Conservation (phyloP, 1,284 basidiomycete genomes). For the Boletus smithii region DNA sequence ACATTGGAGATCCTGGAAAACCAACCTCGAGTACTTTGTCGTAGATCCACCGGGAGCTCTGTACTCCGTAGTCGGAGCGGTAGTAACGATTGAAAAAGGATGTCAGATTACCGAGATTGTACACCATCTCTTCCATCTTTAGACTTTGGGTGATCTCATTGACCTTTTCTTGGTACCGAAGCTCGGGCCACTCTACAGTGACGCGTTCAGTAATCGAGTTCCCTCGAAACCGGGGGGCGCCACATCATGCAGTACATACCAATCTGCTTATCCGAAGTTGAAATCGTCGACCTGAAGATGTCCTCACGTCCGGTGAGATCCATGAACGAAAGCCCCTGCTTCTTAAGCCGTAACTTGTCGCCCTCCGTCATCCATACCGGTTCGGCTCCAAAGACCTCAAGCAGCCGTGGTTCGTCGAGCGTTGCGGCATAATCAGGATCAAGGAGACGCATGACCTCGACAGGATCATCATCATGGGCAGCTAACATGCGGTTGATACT, state of each 20-base stretch:
- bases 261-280: constrained; percentile 1
- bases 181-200: constrained; percentile 15
- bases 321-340: constrained; percentile 17
- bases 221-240: not conserved
- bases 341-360: constrained; percentile 20
- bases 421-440: constrained; percentile 15
- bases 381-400: constrained; percentile 20
- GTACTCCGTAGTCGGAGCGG: constrained; percentile 14
- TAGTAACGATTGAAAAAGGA: constrained; percentile 24
- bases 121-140: constrained; percentile 8
- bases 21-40: constrained; percentile 17
- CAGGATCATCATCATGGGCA: constrained; percentile 16
- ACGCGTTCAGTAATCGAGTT: too few relatives aligned
- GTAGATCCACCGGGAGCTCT: constrained; percentile 23
- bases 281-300: not conserved
- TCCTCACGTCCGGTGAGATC: constrained; percentile 19
- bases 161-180: constrained; percentile 17
- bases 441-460: constrained; percentile 20
- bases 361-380: constrained; percentile 24
- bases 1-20: too few relatives aligned
- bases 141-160: constrained; percentile 3
- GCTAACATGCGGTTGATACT: constrained; percentile 6
- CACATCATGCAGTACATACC: constrained; percentile 1
- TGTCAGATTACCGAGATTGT: constrained; percentile 18
- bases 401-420: constrained; percentile 24